A percentile compares a stretch with the other conserved stretches of the same genome.
These are phyloP conservation scores for Leishmania tropica DNA, from an alignment of 208 protist genomes.

Conservation along the genomic window DNA sequence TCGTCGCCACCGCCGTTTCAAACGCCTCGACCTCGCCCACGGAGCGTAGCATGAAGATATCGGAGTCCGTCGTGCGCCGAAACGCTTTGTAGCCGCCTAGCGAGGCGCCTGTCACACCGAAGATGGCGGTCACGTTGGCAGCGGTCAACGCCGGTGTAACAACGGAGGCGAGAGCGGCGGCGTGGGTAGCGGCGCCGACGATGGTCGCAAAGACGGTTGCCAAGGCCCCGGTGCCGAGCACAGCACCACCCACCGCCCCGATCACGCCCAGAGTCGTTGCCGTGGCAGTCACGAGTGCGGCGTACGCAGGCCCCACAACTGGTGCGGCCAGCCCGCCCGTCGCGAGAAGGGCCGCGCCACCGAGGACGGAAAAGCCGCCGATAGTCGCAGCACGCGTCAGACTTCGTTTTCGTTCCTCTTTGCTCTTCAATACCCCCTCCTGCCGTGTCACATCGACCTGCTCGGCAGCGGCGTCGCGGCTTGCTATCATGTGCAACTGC, in stretches of 20 bases:
- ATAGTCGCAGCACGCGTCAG: constrained; percentile 59
- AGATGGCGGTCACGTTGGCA: constrained; percentile 71
- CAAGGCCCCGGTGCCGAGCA: constrained; percentile 57
- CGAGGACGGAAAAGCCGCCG: constrained; percentile 71
- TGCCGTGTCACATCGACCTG: constrained; percentile 18
- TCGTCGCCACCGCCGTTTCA: constrained; percentile 1
- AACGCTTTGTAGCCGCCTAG: constrained; percentile 78
- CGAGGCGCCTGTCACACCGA: constrained; percentile 68
- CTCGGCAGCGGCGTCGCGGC: background rate
- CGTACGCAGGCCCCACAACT: constrained; percentile 64
- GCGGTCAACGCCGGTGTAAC: constrained; percentile 71
- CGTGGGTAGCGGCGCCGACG: constrained; percentile 72
- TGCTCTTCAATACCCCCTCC: constrained; percentile 34
- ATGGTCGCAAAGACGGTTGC: constrained; percentile 53
- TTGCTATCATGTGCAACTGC: constrained; percentile 7
- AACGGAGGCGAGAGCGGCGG: constrained; percentile 58
- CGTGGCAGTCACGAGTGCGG: constrained; percentile 47
- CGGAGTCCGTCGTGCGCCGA: constrained; percentile 66
- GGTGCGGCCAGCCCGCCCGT: constrained; percentile 81
- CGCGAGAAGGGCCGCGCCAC: constrained; percentile 60
- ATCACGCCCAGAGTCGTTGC: constrained; percentile 57
- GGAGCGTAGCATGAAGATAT: constrained; percentile 67
- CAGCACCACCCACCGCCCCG: constrained; percentile 48
- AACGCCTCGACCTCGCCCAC: constrained; percentile 73
- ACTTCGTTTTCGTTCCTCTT: constrained; percentile 43